Conservation (phyloP, 2,329 filamentous ascomycete genomes). For the Penicillium brevicompactum region DNA sequence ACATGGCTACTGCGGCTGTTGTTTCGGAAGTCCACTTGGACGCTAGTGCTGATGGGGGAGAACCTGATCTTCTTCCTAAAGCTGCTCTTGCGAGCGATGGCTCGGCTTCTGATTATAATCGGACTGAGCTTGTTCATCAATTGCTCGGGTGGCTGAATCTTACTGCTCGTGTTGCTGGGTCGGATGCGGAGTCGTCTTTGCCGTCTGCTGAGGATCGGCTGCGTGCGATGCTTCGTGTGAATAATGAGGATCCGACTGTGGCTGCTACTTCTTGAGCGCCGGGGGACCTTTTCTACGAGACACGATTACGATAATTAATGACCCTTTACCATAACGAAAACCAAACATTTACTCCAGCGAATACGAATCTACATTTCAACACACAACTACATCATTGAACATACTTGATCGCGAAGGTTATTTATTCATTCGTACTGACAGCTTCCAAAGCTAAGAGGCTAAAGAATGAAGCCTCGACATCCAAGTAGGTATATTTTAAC, state of each 20-base stretch:
- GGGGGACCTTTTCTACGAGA: constrained; percentile 1
- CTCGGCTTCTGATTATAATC: constrained; percentile 8
- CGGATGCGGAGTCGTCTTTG: constrained; percentile 18
- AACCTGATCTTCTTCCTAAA: neutral
- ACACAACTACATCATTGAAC: neutral
- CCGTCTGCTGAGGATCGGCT: constrained; percentile 41
- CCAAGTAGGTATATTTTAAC: neutral
- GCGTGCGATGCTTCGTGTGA: constrained; percentile 36
- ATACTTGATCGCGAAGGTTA: neutral
- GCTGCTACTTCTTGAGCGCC: neutral
- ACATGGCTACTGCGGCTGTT: constrained; percentile 39
- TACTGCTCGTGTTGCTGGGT: constrained; percentile 22
- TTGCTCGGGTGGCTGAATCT: constrained; percentile 39
- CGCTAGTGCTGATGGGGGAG: constrained; percentile 31
- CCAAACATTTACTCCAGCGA: neutral
- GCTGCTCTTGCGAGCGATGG: neutral
- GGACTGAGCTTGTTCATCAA: constrained; percentile 33
- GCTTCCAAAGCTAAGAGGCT: neutral
- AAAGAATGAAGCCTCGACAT: constrained; percentile 18
- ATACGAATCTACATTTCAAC: neutral
- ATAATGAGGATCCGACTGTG: neutral
- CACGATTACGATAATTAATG: constrained; percentile 9
- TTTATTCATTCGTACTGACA: neutral
- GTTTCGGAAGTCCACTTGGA: constrained; percentile 44
- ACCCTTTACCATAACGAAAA: neutral